A percentile compares a stretch with the other conserved stretches of the same genome.
Conservation (phyloP, 371 early-diverging fungal species). For the Mucor circinelloides region DNA sequence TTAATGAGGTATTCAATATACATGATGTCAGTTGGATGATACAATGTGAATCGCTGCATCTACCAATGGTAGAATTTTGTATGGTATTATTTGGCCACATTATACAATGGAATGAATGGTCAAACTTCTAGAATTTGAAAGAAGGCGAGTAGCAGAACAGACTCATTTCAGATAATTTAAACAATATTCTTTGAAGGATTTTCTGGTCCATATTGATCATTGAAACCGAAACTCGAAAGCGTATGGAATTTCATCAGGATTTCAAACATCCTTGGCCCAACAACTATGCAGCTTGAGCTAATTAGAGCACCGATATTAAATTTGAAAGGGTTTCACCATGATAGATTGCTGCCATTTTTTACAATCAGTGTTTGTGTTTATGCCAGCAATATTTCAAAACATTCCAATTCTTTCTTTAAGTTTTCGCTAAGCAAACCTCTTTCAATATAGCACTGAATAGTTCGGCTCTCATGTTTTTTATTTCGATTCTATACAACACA, state of each 20-base stretch:
- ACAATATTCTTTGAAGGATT: no score
- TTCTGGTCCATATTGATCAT: no score
- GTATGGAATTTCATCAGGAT: no score
- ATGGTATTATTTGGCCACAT: no score
- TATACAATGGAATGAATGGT: no score
- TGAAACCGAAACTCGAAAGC: no score
- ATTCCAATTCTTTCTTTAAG: not conserved
- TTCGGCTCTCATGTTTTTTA: not conserved
- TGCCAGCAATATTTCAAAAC: not conserved
- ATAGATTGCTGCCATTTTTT: not conserved
- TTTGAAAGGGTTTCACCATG: not conserved
- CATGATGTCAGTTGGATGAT: not conserved
- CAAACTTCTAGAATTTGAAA: no score
- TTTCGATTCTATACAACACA: conserved; percentile 4
- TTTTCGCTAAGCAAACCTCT: not conserved
- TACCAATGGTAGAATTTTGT: no score
- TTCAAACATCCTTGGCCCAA: no score
- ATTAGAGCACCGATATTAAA: not conserved
- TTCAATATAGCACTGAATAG: not conserved
- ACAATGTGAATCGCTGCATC: not conserved
- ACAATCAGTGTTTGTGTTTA: not conserved
- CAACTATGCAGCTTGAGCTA: no score
- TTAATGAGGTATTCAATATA: not conserved
- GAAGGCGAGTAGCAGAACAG: no score
- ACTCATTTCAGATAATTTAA: no score